Evolutionary conservation across 495 filamentous ascomycete genomes (phyloP).

Genomic region (Neurospora sp.): DNA sequence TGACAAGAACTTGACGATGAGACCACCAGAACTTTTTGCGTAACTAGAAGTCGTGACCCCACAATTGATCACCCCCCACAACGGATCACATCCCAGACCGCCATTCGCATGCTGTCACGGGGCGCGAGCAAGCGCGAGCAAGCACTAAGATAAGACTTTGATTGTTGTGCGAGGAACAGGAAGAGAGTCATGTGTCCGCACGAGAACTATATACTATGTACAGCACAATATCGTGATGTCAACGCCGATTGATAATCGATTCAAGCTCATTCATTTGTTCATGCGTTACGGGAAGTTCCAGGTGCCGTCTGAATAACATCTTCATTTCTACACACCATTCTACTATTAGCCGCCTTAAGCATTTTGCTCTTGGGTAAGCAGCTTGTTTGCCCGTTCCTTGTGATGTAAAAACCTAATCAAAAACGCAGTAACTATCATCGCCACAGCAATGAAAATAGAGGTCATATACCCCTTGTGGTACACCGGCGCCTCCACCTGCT

Average conservation of each 20-base stretch:
- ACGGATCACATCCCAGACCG: too few relatives aligned
- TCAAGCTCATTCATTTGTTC: background rate
- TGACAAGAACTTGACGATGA: background rate
- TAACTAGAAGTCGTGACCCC: background rate
- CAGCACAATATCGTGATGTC: background rate
- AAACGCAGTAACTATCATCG: slow-evolving; percentile 26
- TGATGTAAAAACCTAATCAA: slow-evolving; percentile 31
- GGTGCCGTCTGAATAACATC: background rate
- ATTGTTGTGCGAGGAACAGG: too few relatives aligned
- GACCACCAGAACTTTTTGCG: background rate
- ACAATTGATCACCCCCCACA: too few relatives aligned
- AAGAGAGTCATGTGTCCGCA: too few relatives aligned
- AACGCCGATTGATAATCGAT: background rate
- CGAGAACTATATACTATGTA: too few relatives aligned
- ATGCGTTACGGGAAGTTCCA: background rate
- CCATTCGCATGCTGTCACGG: too few relatives aligned
- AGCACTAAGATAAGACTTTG: too few relatives aligned
- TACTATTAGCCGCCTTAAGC: background rate
- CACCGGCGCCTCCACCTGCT: slow-evolving; percentile 34
- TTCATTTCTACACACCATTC: background rate
- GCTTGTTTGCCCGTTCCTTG: slow-evolving; percentile 25
- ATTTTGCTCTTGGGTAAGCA: background rate
- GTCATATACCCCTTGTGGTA: slow-evolving; percentile 38
- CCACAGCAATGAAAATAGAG: slow-evolving; percentile 27
- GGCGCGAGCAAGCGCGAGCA: too few relatives aligned